Conservation (phyloP, 116 monocot genomes). For the Iris pallida region DNA sequence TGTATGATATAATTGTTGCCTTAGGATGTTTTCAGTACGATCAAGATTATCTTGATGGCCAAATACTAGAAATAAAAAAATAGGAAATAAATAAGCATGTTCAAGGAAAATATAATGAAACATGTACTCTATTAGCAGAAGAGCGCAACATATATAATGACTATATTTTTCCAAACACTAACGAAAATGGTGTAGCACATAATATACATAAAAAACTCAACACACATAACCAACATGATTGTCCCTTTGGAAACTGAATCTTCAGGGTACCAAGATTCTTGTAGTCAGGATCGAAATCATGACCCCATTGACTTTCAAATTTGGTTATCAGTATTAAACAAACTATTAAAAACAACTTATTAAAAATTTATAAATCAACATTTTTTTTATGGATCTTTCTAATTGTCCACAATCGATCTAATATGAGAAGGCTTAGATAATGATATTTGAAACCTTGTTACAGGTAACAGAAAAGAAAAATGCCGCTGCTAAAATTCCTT, state of each 20-base stretch:
- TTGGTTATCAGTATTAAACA: not conserved
- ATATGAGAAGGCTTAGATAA: too few species aligned
- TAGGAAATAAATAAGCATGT: not conserved
- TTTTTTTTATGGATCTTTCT: too few species aligned
- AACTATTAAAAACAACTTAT: too few species aligned
- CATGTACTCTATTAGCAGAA: not conserved
- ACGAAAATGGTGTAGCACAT: not conserved
- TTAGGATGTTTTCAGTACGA: constrained; percentile 51
- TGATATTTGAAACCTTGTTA: too few species aligned
- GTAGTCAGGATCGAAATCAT: constrained; percentile 99
- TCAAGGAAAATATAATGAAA: not conserved
- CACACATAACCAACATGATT: too few species aligned
- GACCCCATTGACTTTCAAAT: constrained; percentile 89
- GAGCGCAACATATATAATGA: not conserved
- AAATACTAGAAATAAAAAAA: constrained; percentile 61
- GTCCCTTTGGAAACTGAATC: constrained; percentile 95
- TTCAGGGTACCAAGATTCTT: constrained; percentile 98
- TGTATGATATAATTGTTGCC: constrained; percentile 78
- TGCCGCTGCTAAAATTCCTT: too few species aligned
- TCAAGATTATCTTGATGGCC: constrained; percentile 77
- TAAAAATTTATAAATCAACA: too few species aligned
- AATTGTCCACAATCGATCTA: too few species aligned
- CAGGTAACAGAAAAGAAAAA: too few species aligned
- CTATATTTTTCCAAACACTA: not conserved
- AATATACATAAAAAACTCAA: not conserved